Conservation (phyloP, 345 rosid genomes). For the Eucalyptus melliodora region DNA sequence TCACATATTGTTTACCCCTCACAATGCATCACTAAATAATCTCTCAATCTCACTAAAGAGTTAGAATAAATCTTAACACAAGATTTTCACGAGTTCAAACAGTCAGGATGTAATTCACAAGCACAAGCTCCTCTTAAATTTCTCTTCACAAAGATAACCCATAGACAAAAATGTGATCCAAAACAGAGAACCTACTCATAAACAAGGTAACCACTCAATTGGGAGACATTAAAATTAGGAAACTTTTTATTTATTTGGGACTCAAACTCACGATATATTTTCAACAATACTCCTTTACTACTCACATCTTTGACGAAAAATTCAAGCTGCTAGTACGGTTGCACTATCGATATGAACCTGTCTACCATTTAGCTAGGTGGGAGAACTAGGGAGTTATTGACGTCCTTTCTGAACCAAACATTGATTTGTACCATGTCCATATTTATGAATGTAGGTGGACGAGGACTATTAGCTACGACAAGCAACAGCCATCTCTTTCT, state of each 20-base stretch:
- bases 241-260: neutral
- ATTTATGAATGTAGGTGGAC: neutral
- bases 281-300: neutral
- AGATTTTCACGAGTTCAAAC: neutral
- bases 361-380: conserved; percentile 56
- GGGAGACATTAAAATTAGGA: neutral
- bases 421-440: neutral
- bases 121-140: neutral
- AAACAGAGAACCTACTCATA: neutral
- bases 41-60: neutral
- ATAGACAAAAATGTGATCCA: neutral
- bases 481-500: neutral
- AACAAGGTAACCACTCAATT: neutral
- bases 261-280: neutral
- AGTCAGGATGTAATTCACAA: neutral
- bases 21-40: neutral
- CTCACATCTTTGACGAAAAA: neutral
- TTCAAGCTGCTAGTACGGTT: neutral
- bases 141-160: neutral
- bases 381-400: conserved; percentile 21
- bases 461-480: neutral
- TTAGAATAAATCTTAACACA: neutral
- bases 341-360: conserved; percentile 66
- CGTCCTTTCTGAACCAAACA: neutral
- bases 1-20: neutral